Evolutionary conservation across 2,329 filamentous ascomycete genomes (phyloP).

Genomic region (Neophaeococcomyces mojaviensis): DNA sequence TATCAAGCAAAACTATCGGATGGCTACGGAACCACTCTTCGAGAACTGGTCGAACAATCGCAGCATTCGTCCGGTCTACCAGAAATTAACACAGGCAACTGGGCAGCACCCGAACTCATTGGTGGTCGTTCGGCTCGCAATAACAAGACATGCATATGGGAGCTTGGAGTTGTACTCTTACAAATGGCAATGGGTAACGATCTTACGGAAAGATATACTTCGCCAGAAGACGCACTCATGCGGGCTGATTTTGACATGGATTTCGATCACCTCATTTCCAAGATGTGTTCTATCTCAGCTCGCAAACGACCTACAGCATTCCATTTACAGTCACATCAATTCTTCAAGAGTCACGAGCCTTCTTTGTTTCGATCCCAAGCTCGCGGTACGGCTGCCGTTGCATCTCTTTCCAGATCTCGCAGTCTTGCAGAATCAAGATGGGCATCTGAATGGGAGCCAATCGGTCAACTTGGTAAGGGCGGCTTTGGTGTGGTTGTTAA

Average conservation of each 20-base stretch:
- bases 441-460: conserved; percentile 80
- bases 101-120: conserved; percentile 71
- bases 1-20: conserved; percentile 68
- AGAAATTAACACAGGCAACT: conserved; percentile 3
- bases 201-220: conserved; percentile 67
- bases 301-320: conserved; percentile 82
- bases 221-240: conserved; percentile 48
- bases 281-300: conserved; percentile 76
- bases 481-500: conserved; percentile 96
- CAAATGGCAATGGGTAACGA: conserved; percentile 91
- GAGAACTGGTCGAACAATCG: conserved; percentile 42
- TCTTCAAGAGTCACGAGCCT: conserved; percentile 15
- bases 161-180: conserved; percentile 80
- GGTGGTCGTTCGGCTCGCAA: conserved; percentile 48
- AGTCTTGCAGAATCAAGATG: conserved; percentile 59
- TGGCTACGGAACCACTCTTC: conserved; percentile 42
- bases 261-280: conserved; percentile 70
- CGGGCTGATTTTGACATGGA: conserved; percentile 65
- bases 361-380: conserved; percentile 20
- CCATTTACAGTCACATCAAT: conserved; percentile 42
- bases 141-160: conserved; percentile 88
- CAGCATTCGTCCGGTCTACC: conserved; percentile 42
- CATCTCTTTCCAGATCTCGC: neutral
- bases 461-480: conserved; percentile 80
- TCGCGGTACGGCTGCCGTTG: neutral